Conservation (phyloP, 345 rosid genomes). For the Brassica juncea region DNA sequence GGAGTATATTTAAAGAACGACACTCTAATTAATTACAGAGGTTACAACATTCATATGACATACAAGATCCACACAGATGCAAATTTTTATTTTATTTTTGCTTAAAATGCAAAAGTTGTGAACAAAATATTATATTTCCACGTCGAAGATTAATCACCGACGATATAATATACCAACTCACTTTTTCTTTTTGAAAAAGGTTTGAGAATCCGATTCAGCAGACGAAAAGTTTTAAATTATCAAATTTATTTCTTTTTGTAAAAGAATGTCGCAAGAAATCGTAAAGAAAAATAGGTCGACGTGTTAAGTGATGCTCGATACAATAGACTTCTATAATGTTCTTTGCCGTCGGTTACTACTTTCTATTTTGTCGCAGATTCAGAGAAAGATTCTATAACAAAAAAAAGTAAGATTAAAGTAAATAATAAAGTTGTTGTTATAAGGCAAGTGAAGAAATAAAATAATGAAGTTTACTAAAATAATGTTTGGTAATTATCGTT, state of each 20-base stretch:
- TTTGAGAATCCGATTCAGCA: constrained; percentile 36
- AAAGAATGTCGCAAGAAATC: not conserved
- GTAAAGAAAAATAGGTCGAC: not conserved
- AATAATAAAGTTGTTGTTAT: not conserved
- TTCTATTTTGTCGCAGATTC: not conserved
- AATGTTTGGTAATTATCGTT: not conserved
- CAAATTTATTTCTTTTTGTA: not conserved
- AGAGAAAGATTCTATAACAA: not conserved
- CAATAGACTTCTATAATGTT: not conserved
- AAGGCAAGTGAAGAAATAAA: no score
- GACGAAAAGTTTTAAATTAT: not conserved
- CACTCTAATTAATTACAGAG: not conserved
- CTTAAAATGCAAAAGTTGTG: constrained; percentile 15
- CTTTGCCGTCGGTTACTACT: constrained; percentile 20
- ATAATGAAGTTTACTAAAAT: not conserved
- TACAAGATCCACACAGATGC: constrained; percentile 27
- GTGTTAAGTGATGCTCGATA: constrained; percentile 19
- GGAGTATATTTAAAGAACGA: not conserved
- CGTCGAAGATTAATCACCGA: constrained; percentile 31
- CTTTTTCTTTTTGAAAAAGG: constrained; percentile 9
- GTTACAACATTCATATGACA: not conserved
- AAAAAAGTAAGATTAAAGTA: not conserved
- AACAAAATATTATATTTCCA: not conserved
- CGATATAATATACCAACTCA: constrained; percentile 7
- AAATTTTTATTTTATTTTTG: not conserved